Percentiles rank a stretch among this genome's conserved stretches.
Conservation (phyloP, 768 basidiomycete genomes). For the Boletus patriciae region DNA sequence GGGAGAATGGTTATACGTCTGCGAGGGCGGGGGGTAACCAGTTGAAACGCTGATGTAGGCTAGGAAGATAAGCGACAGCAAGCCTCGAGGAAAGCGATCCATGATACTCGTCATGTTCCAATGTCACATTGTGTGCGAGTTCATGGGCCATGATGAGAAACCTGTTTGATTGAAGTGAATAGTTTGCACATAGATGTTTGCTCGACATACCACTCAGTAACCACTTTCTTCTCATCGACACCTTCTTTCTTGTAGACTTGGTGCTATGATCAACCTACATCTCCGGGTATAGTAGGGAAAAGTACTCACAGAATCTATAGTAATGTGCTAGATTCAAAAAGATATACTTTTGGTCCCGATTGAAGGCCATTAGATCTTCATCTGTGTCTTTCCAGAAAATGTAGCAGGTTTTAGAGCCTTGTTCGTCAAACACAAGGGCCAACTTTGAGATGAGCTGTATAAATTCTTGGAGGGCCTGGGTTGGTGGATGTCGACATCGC, state of each 20-base stretch:
- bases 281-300: background rate
- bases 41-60: background rate
- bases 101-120: constrained; percentile 29
- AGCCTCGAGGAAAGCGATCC: constrained; percentile 21
- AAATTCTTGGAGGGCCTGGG: background rate
- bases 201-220: constrained; percentile 12
- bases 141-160: constrained; percentile 32
- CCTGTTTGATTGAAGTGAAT: constrained; percentile 11
- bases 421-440: background rate
- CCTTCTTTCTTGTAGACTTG: background rate
- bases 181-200: background rate
- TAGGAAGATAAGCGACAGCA: constrained; percentile 5
- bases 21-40: too few species aligned
- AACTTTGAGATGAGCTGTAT: constrained; percentile 1
- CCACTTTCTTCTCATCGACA: constrained; percentile 1
- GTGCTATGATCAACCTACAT: background rate
- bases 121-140: constrained; percentile 24
- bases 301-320: constrained; percentile 3
- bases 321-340: constrained; percentile 19
- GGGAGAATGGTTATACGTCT: too few species aligned
- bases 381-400: constrained; percentile 22
- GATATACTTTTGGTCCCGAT: constrained; percentile 12
- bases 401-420: background rate
- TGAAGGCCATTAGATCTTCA: constrained; percentile 20
- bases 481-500: background rate